These are phyloP conservation scores for Porodaedalea pini DNA, from an alignment of 1,284 basidiomycete species.

Conservation along the genomic window DNA sequence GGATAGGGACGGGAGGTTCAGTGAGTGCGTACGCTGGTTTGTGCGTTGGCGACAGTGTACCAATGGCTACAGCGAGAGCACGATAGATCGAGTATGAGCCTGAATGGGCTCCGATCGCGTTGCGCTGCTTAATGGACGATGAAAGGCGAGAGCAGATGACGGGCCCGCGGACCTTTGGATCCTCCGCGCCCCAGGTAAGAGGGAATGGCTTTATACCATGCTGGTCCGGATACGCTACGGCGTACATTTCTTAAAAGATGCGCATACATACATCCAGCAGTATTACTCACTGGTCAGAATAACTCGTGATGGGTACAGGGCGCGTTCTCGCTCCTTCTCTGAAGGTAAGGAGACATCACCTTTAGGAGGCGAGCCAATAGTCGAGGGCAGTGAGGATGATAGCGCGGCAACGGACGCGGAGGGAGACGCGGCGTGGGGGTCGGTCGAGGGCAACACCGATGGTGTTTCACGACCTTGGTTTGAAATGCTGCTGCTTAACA, in stretches of 20 bases:
- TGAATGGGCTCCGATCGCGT: constrained; percentile 91
- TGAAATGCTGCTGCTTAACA: not conserved
- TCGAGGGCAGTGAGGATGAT: constrained; percentile 31
- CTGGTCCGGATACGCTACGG: constrained; percentile 66
- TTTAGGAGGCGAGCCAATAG: constrained; percentile 25
- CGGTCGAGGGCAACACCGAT: constrained; percentile 5
- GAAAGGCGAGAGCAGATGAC: constrained; percentile 87
- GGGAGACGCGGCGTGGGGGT: constrained; percentile 20
- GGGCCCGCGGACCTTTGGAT: constrained; percentile 72
- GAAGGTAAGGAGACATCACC: constrained; percentile 18
- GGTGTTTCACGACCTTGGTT: constrained; percentile 16
- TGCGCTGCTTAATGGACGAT: constrained; percentile 83
- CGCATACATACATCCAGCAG: constrained; percentile 6
- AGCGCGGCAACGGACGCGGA: constrained; percentile 26
- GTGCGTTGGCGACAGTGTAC: constrained; percentile 80
- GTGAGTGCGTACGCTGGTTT: constrained; percentile 87
- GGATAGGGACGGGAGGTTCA: constrained; percentile 84
- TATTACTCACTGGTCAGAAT: constrained; percentile 70
- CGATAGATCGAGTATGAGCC: constrained; percentile 95
- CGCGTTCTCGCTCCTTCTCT: constrained; percentile 68
- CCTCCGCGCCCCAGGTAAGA: constrained; percentile 78
- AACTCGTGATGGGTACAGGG: constrained; percentile 74
- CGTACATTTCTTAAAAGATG: not conserved
- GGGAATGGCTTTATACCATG: constrained; percentile 74
- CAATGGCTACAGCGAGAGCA: constrained; percentile 88